Evolutionary conservation across 2,329 filamentous ascomycete species (phyloP), one percentile per base, ranked within the genome.

Genomic region (Emmonsia crescens): DNA sequence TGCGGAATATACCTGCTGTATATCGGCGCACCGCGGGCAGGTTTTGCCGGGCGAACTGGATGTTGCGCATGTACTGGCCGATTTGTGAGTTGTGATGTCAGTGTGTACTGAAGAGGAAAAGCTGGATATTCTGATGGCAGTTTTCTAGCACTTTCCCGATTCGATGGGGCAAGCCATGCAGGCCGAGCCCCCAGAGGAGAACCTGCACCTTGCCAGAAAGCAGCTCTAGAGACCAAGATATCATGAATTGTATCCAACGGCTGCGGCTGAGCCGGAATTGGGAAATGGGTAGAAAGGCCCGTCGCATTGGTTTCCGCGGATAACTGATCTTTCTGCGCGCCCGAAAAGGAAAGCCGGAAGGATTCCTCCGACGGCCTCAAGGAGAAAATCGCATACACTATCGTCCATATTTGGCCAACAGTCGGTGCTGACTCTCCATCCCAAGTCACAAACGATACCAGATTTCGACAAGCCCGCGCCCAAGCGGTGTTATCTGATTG

Each of bases 1-100:
- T 91, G 85, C 8, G 88, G 88, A 64, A 92, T 86, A 78, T 86
- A 92, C 61, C 89, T 85, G 70, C 87, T 90, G 77, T 93, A 93
- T 66, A 89, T 81, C 63, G 88, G 81, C 1, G 85, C 82, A 3
- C 88, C 87, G 0, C 87, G 86, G 1, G 79, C 76, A 5, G 89
- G 89, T 76, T 93, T 92, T 40, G 84, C 80, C 1, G 85, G 84
- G 9, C 89, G 85, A 8, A 87, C 79, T 3, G 89, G 89, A 74
- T 92, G 89, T 74, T 83, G 85, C 12, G 83, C 79, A 71, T 88
- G 83, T 12, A 83, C 75, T 4, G 76, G 77, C 61, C 79, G 71
- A 4, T 76, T 71, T 14, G 79, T 77, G 62, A 80, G 73, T 14
- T 78, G 75, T 40, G 77, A 82, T 3, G 78, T 80, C 63, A 81